Conservation (phyloP, 768 basidiomycete genomes). For the Mycena maculata region DNA sequence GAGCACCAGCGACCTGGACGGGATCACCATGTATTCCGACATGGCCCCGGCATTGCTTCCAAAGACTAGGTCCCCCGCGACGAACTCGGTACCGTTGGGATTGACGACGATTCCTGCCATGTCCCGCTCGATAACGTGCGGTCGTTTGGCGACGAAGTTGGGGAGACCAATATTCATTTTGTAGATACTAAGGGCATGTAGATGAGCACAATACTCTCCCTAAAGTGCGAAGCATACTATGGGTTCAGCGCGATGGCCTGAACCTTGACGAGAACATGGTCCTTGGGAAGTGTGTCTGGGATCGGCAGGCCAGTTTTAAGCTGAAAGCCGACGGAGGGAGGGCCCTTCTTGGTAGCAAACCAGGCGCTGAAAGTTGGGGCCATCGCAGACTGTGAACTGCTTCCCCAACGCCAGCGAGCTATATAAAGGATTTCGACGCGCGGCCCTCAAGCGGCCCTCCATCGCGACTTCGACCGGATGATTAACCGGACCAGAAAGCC, state of each 20-base stretch:
- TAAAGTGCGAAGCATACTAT: slow-evolving; percentile 52
- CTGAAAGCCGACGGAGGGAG: slow-evolving; percentile 16
- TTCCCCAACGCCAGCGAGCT: no score
- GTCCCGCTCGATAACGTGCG: slow-evolving; percentile 70
- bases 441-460: no score
- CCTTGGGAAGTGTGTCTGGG: slow-evolving; percentile 44
- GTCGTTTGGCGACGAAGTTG: slow-evolving; percentile 57
- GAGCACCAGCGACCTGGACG: slow-evolving; percentile 54
- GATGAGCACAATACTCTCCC: neutral
- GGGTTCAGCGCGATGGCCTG: slow-evolving; percentile 74
- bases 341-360: slow-evolving; percentile 4
- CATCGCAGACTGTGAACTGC: slow-evolving; percentile 5
- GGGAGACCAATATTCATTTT: slow-evolving; percentile 65
- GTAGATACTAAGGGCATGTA: slow-evolving; percentile 58
- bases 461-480: no score
- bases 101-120: slow-evolving; percentile 71
- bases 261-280: slow-evolving; percentile 63
- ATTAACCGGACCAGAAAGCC: no score
- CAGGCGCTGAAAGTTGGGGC: slow-evolving; percentile 23
- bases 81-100: slow-evolving; percentile 62
- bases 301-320: slow-evolving; percentile 35
- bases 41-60: slow-evolving; percentile 70
- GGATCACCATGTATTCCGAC: slow-evolving; percentile 65
- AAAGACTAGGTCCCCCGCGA: slow-evolving; percentile 71
- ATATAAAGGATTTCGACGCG: no score